phyloP scores from a whole-genome alignment of 2,329 filamentous ascomycete genomes.

The Trichoderma pleuroti region DNA sequence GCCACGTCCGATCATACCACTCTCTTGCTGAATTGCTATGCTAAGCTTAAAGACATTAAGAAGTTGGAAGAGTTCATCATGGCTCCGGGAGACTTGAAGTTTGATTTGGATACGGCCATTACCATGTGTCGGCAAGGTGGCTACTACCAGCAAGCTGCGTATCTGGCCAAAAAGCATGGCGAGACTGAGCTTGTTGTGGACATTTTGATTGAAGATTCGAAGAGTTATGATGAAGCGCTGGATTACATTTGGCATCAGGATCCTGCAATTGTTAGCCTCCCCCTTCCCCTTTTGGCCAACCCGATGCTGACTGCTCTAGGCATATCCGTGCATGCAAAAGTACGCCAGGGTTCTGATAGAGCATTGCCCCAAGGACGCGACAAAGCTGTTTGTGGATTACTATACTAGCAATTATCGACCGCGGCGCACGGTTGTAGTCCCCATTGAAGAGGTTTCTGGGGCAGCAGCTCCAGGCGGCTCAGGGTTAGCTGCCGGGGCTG shows the following conservation, averaged over 20 bases:
- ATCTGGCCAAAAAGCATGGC: slow-evolving; percentile 87
- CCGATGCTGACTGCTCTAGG: slow-evolving; percentile 47
- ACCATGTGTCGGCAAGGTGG: slow-evolving; percentile 96
- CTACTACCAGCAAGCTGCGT: slow-evolving; percentile 95
- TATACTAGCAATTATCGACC: slow-evolving; percentile 83
- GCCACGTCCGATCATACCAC: slow-evolving; percentile 96
- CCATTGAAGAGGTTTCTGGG: slow-evolving; percentile 34
- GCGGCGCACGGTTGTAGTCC: slow-evolving; percentile 53
- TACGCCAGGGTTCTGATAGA: slow-evolving; percentile 89
- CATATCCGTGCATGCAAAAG: slow-evolving; percentile 88
- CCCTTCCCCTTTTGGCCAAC: background rate
- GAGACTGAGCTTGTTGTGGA: slow-evolving; percentile 93
- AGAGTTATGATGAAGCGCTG: slow-evolving; percentile 82
- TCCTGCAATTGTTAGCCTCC: slow-evolving; percentile 61
- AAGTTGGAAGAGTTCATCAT: slow-evolving; percentile 98
- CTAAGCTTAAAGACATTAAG: slow-evolving; percentile 93
- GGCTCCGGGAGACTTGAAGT: slow-evolving; percentile 88
- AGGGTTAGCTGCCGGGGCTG: slow-evolving; percentile 56
- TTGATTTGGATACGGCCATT: slow-evolving; percentile 95
- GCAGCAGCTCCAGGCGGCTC: slow-evolving; percentile 34
- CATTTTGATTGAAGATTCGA: slow-evolving; percentile 92
- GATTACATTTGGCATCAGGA: slow-evolving; percentile 89
- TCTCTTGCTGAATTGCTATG: slow-evolving; percentile 91
- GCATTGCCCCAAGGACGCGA: slow-evolving; percentile 78
- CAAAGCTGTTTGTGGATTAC: slow-evolving; percentile 87